Evolutionary conservation across 768 basidiomycete genomes (phyloP).

Genomic region (Lenzites betulinus): DNA sequence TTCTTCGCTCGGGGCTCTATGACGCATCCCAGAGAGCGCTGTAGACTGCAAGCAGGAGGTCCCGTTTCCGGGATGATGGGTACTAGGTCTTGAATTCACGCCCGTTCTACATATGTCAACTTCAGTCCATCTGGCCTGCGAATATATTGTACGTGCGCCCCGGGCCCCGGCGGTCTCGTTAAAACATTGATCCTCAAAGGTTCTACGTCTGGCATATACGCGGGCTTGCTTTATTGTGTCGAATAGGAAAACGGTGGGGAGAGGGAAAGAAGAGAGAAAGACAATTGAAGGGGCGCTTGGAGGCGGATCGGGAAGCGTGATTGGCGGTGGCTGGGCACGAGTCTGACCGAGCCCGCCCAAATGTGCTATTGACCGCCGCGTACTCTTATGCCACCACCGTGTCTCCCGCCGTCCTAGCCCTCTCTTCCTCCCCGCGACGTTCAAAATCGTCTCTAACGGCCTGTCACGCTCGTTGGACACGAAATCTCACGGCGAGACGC

Average conservation of each 20-base stretch:
- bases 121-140: too few species aligned
- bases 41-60: too few species aligned
- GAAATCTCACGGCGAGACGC: conserved; percentile 18
- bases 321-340: conserved; percentile 11
- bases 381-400: conserved; percentile 18
- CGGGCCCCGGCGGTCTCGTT: too few species aligned
- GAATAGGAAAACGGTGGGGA: not conserved
- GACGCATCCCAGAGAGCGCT: too few species aligned
- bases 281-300: conserved; percentile 11
- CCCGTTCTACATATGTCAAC: too few species aligned
- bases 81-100: too few species aligned
- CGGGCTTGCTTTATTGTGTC: too few species aligned
- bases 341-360: not conserved
- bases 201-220: too few species aligned
- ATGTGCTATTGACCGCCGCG: conserved; percentile 3
- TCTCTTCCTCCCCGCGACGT: not conserved
- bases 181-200: too few species aligned
- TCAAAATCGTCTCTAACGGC: not conserved
- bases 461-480: not conserved
- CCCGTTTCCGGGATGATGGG: too few species aligned
- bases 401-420: not conserved
- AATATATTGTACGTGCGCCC: too few species aligned
- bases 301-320: not conserved
- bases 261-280: conserved; percentile 5
- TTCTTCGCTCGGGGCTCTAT: too few species aligned